Evolutionary conservation across 805 yeast genomes (phyloP), one percentile per base, ranked within the genome.

Genomic region (Wickerhamomyces chambardii): DNA sequence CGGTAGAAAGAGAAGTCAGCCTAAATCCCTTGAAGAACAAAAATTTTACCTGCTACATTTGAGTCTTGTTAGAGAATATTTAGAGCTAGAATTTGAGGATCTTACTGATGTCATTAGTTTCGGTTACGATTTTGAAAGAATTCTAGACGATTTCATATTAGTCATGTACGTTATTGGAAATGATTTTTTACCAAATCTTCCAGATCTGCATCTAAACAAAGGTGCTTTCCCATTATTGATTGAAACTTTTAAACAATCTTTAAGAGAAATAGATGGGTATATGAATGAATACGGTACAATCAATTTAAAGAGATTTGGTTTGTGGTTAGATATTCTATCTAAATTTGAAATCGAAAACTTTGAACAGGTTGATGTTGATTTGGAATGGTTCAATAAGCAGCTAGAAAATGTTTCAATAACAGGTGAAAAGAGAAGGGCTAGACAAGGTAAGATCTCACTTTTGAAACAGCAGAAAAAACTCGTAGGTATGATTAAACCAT

Each of bases 141-240:
- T 87, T 18, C 61, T 92, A 44, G 99, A 92, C 59, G 99, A 92
- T 57, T 86, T 90, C 46, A 84, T 92, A 43, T 66, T 92, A 41
- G 81, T 90, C 48, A 75, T 86, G 80, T 89, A 85, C 53, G 95
- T 92, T 41, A 85, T 92, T 48, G 99, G 99, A 50, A 92, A 92
- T 54, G 99, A 92, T 70, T 92, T 92, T 77, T 70, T 92, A 52
- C 98, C 99, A 18, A 85, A 92, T 55, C 71, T 94, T 47, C 98
- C 99, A 1, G 95, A 89, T 58, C 68, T 92, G 47, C 89, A 85
- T 55, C 71, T 92, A 45, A 89, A 87, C 54, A 92, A 89, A 48
- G 97, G 97, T 47, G 98, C 97, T 1, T 84, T 92, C 64, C 95
- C 97, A n/a, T 71, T 87, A 22, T 68, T 92, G 50, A 67, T 92